Evolutionary conservation across 164 flowering plant genomes (phyloP), one percentile per base, ranked within the genome.

Genomic region (Malania oleifera): DNA sequence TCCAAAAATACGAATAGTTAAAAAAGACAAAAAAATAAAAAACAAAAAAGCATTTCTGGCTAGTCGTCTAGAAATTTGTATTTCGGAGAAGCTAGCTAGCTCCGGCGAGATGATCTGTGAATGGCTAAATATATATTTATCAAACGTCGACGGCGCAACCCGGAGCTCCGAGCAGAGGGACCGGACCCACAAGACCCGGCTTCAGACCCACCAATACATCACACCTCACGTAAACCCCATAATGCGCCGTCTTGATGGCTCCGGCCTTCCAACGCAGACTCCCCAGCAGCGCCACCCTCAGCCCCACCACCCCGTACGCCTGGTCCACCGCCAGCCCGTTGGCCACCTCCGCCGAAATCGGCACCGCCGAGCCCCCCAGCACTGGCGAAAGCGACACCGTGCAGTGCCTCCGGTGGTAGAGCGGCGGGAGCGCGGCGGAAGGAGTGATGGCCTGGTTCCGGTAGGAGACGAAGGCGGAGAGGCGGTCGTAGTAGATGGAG

Each of bases 181-280:
- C 78, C 38, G 74, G 89, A 37, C 89, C 89, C 17, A 59, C 60
- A 34, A 70, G 40, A 11, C 89, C 87, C 37, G 54, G 72, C 78
- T 73, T 82, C 64, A 84, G 60, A 9, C 96, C 85, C 18, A 88
- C 72, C 72, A 82, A 41, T 55, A 88, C 57, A 63, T 91, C 96
- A 57, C 98, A 91, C 40, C 52, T 77, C 27, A 85, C 89, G 53
- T 76, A 71, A 7, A 91, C 39, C 22, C 80, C 78, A 56, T 80
- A 73, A 22, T 53, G 73, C 43, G 53, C 69, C 13, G 75, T 77
- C 70, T 22, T 77, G 5, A 83, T 65, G 0, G 70, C 73, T 1
- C 87, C 98, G 2, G 79, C 84, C 52, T 78, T 86, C 77, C 81
- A 91, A 51, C 82, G 80, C 63, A 88, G 14, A 68, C 78, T 74